phyloP scores from a whole-genome alignment of 179 eudicot species.

The Pouteria campechiana region DNA sequence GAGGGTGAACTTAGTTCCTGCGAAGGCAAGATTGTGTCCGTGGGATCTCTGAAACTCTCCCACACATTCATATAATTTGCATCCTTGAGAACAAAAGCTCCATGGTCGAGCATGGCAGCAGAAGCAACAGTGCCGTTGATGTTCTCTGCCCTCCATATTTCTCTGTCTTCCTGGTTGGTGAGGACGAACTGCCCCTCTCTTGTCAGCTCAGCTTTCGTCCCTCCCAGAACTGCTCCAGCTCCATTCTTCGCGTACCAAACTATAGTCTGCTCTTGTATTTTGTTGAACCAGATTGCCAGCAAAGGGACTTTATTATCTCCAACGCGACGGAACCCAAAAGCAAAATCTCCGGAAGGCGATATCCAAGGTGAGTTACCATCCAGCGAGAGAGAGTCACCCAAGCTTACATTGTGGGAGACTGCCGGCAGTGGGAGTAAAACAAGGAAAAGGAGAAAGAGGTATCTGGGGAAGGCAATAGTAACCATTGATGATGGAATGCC shows the following conservation, averaged over 20 bases:
- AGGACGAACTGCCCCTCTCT: slow-evolving; percentile 1
- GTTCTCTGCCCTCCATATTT: not conserved
- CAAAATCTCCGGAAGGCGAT: slow-evolving; percentile 19
- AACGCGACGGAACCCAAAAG: slow-evolving; percentile 11
- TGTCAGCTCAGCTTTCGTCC: slow-evolving; percentile 6
- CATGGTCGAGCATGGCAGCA: slow-evolving; percentile 2
- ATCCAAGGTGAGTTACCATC: slow-evolving; percentile 12
- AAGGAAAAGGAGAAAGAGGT: no score
- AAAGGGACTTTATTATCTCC: slow-evolving; percentile 2
- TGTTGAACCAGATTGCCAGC: slow-evolving; percentile 14
- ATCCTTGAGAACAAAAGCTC: slow-evolving; percentile 1
- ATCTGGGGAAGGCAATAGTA: no score
- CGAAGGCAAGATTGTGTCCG: slow-evolving; percentile 8
- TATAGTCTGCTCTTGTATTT: slow-evolving; percentile 7
- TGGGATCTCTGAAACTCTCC: slow-evolving; percentile 6
- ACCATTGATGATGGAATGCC: no score
- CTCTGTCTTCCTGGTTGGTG: slow-evolving; percentile 1
- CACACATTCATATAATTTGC: not conserved
- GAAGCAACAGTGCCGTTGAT: not conserved
- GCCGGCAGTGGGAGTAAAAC: no score
- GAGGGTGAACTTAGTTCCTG: not conserved
- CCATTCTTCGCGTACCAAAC: slow-evolving; percentile 10
- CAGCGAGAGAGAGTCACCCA: slow-evolving; percentile 25
- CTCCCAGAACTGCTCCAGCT: slow-evolving; percentile 1
- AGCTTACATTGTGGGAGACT: no score